Evolutionary conservation across 306 rosid species (phyloP), one percentile per base, ranked within the genome.

Genomic region (Cicer judaicum): DNA sequence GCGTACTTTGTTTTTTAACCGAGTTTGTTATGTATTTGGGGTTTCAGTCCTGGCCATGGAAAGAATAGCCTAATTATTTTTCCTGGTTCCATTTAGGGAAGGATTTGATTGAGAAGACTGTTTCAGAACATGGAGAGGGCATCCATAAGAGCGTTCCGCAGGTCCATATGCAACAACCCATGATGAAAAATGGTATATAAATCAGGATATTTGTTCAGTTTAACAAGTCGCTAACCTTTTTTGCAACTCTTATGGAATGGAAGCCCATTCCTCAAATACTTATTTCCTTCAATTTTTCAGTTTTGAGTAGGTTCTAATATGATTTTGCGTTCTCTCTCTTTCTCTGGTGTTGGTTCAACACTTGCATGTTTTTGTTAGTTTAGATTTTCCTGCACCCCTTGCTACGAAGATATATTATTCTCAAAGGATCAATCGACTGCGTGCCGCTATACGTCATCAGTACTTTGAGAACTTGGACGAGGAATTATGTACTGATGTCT

Each of bases 381-480:
- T 88, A 94, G 97, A 87, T 74, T 70, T 77, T 74, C 96, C 96
- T 47, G 86, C 79, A 73, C 99, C 99, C 55, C 96, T 94, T 71
- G 99, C 97, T 48, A 87, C 97, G 13, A 94, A 89, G 88, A 82
- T 90, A 44, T 94, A 90, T 78, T 92, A 89, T 88, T 92, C 96
- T 11, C 96, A 90, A 81, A 88, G 88, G 88, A 83, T 80, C 78
- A 87, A 84, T 75, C 86, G 96, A 13, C 75, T 92, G 41, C 97
- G 96, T 55, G 83, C 92, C 53, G 80, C 87, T 46, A 86, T 94
- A 72, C 84, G 82, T 46, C 87, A 85, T 81, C 85, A 90, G 40
- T 92, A 90, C 84, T 72, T 74, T 64, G 90, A 88, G 79, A 70
- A 82, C 80, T 80, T 88, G 75, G 74, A 79, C 44, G 85, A 82